Conservation (phyloP, 108 stramenopile genomes). For the Cafeteria roenbergensis region DNA sequence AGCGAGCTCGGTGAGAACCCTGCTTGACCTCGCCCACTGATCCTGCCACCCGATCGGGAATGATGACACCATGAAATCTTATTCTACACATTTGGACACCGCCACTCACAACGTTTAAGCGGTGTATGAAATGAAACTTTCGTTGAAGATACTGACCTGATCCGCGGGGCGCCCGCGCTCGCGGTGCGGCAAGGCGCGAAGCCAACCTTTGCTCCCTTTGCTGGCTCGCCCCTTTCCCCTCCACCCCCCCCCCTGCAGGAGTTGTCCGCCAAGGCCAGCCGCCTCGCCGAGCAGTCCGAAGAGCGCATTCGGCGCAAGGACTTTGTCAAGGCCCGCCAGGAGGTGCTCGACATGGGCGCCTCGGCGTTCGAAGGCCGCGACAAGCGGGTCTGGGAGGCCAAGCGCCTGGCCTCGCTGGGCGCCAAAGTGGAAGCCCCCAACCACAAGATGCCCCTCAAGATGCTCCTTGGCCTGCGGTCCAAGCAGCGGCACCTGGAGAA, state of each 20-base stretch:
- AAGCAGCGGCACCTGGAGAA: too few species aligned
- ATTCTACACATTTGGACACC: too few species aligned
- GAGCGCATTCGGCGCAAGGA: not conserved
- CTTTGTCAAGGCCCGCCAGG: not conserved
- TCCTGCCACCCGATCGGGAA: too few species aligned
- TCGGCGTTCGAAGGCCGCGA: not conserved
- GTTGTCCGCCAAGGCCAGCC: too few species aligned
- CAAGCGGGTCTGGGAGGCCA: not conserved
- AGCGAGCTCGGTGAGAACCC: too few species aligned
- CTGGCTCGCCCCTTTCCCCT: not conserved
- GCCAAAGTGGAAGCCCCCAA: not conserved
- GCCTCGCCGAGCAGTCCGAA: not conserved
- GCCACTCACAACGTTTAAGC: too few species aligned
- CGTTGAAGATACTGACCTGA: too few species aligned
- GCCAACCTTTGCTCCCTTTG: not conserved
- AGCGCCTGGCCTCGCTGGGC: not conserved
- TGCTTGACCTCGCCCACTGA: too few species aligned
- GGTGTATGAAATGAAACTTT: too few species aligned
- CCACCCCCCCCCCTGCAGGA: not conserved
- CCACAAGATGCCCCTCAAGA: constrained; percentile 1
- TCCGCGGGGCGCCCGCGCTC: too few species aligned
- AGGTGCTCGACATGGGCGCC: not conserved
- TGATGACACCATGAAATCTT: too few species aligned
- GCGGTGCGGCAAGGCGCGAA: too few species aligned
- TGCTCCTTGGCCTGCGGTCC: not conserved